phyloP scores from a whole-genome alignment of 768 basidiomycete species.

The Macrolepiota dolichaula region DNA sequence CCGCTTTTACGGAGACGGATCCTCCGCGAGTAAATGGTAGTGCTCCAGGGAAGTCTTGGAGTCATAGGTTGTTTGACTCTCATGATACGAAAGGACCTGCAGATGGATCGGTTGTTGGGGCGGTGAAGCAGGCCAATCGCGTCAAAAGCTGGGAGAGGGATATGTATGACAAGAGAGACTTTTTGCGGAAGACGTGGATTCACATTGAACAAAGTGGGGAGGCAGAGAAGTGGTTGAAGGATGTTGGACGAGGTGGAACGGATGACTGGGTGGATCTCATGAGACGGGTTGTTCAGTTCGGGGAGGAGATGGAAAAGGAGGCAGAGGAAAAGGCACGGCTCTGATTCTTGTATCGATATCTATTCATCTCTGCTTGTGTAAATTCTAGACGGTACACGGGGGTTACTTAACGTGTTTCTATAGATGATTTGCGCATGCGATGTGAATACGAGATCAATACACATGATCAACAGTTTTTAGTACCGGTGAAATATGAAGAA shows the following conservation, averaged over 20 bases:
- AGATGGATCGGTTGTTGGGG: not conserved
- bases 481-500: too few species aligned
- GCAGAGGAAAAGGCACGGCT: constrained; percentile 9
- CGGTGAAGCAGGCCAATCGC: constrained; percentile 14
- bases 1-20: constrained; percentile 38
- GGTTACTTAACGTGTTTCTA: not conserved
- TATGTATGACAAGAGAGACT: constrained; percentile 43
- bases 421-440: not conserved
- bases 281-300: constrained; percentile 28
- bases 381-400: not conserved
- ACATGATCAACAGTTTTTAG: too few species aligned
- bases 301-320: constrained; percentile 19
- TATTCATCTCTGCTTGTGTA: not conserved
- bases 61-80: not conserved
- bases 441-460: too few species aligned
- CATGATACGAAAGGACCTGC: not conserved
- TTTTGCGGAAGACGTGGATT: constrained; percentile 56
- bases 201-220: constrained; percentile 53
- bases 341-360: not conserved
- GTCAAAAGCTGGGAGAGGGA: constrained; percentile 58
- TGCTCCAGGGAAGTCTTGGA: not conserved
- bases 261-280: constrained; percentile 61
- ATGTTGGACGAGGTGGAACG: constrained; percentile 55
- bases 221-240: constrained; percentile 56
- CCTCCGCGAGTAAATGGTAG: not conserved